Conservation (phyloP, 78 protist genomes). For the Emiliania huxleyi region DNA sequence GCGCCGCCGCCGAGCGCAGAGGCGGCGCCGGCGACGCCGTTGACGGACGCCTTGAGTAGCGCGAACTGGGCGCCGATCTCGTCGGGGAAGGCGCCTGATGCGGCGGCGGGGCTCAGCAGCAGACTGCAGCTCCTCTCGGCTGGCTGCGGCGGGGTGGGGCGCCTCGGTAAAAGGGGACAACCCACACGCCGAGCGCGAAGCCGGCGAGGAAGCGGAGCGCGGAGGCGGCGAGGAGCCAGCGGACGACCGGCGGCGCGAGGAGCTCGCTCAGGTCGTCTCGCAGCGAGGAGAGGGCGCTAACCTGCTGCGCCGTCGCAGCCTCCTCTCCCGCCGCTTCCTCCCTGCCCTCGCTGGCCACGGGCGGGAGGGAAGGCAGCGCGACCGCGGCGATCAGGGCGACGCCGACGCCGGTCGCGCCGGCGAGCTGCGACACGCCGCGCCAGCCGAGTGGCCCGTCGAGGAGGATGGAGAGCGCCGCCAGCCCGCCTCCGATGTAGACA, state of each 20-base stretch:
- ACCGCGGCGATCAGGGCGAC: not conserved
- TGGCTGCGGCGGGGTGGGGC: no score
- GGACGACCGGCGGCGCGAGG: not conserved
- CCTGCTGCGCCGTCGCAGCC: no score
- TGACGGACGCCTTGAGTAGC: not conserved
- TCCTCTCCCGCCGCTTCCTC: not conserved
- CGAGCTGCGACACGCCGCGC: not conserved
- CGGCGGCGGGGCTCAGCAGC: no score
- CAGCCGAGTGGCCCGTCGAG: not conserved
- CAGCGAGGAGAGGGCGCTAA: no score
- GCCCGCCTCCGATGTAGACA: not conserved
- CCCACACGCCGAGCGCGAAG: not conserved
- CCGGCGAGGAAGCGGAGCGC: not conserved
- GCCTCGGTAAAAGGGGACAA: not conserved
- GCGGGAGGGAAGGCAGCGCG: not conserved
- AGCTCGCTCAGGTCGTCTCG: not conserved
- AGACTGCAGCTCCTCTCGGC: no score
- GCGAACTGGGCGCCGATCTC: not conserved
- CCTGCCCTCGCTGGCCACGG: not conserved
- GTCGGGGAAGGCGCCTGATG: not conserved
- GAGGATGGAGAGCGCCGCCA: not conserved
- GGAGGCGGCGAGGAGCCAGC: not conserved
- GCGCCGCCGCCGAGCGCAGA: not conserved
- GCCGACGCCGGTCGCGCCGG: not conserved
- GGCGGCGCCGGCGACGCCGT: conserved; percentile 2